A percentile compares a stretch with the other conserved stretches of the same genome.
Conservation (phyloP, 208 protist genomes). For the Trypanosoma boissoni region DNA sequence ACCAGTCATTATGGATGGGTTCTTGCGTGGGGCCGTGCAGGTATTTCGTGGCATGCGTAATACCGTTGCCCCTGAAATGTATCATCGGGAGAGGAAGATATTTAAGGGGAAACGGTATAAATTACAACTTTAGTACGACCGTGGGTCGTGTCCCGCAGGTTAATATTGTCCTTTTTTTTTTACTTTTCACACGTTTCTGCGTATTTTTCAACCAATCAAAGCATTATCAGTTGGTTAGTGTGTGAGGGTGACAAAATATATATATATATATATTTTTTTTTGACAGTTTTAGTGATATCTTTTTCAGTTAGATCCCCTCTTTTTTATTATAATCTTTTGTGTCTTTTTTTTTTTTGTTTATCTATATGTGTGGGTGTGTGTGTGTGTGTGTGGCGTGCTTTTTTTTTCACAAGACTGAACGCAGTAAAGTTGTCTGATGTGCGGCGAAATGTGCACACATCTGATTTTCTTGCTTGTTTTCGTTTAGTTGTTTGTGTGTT, state of each 20-base stretch:
- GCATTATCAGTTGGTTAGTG: too few relatives aligned
- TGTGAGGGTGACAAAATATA: too few relatives aligned
- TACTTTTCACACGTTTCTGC: too few relatives aligned
- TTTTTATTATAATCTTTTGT: constrained; percentile 9
- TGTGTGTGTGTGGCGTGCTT: too few relatives aligned
- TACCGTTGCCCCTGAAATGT: constrained; percentile 16
- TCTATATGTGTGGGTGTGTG: constrained; percentile 7
- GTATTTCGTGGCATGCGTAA: constrained; percentile 24
- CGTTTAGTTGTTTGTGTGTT: too few relatives aligned
- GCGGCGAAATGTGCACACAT: too few relatives aligned
- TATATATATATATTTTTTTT: too few relatives aligned
- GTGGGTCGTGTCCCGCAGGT: not conserved
- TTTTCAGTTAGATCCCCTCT: constrained; percentile 9
- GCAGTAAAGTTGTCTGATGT: too few relatives aligned
- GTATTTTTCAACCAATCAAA: too few relatives aligned
- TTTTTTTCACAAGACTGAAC: too few relatives aligned
- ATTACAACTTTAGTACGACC: not conserved
- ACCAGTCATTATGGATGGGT: constrained; percentile 21
- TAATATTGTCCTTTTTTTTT: too few relatives aligned
- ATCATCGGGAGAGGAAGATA: constrained; percentile 16
- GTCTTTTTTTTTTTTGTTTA: constrained; percentile 6
- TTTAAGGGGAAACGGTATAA: constrained; percentile 24
- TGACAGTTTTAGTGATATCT: not conserved
- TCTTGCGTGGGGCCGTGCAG: constrained; percentile 20
- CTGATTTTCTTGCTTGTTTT: too few relatives aligned